Evolutionary conservation across 2,329 filamentous ascomycete genomes (phyloP), one percentile per base, ranked within the genome.

Genomic region (Colletotrichum brevisporum): DNA sequence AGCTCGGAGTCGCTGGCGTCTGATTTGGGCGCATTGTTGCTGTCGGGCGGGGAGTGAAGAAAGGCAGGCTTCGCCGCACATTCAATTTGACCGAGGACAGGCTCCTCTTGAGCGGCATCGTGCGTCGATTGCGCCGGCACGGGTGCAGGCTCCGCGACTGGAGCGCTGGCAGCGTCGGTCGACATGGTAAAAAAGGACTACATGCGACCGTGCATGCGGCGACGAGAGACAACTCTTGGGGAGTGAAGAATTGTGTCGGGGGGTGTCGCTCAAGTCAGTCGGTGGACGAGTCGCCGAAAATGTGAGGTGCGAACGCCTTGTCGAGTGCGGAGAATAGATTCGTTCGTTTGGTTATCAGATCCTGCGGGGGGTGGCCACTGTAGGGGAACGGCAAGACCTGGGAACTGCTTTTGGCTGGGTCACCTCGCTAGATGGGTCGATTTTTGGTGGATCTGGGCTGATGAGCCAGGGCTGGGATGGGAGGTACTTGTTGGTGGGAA

Each of bases 1-100:
- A 92, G 82, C 77, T 92, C 90, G 60, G 90, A 91, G 74, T 91
- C 88, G 77, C 86, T 89, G 58, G 80, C 84, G 74, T 90, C 88
- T 71, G 88, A 84, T 75, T 89, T 90, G 75, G 83, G 80, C 63
- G 86, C 84, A 77, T 86, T 86, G 79, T 90, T 90, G 77, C 87
- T 90, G 74, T 91, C 88, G 58, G 89, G 89, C 50, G 89, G 89
- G 72, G 89, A 91, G 76, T 90, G 85, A 64, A 91, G 80, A 74
- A 88, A 88, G 69, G 78, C 81, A 36, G 83, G 79, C 71, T 85
- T 82, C 57, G 80, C 31, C 8, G 31, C 76, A 71, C 77, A 78
- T 68, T 81, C 76, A 67, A 76, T 74, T 66, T 78, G 73, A 61
- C 73, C 73, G 70, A 75, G 68, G 54, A 71, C 72, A 58, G 67